These are phyloP conservation scores for Rhodotorula kratochvilovae DNA, from an alignment of 768 basidiomycete genomes.

Conservation along the genomic window DNA sequence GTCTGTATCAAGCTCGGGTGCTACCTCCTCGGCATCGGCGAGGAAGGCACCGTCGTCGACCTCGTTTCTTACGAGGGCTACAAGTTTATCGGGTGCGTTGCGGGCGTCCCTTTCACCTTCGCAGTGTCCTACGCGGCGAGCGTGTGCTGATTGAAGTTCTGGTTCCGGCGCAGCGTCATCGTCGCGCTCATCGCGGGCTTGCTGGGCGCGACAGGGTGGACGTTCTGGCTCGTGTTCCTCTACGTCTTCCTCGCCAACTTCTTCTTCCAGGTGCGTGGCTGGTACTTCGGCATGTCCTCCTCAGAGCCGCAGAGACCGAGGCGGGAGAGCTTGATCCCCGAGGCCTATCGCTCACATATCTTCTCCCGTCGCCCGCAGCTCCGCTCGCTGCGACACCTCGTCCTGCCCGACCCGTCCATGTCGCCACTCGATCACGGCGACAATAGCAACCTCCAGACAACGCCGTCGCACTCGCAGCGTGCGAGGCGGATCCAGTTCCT, in stretches of 20 bases:
- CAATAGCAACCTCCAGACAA: constrained; percentile 43
- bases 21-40: constrained; percentile 82
- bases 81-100: constrained; percentile 86
- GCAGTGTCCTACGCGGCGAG: too few species aligned
- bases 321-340: too few species aligned
- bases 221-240: constrained; percentile 68
- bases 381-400: constrained; percentile 83
- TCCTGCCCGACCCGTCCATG: constrained; percentile 71
- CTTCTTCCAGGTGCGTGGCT: constrained; percentile 75
- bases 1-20: constrained; percentile 82
- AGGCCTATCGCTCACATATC: not conserved
- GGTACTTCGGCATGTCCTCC: too few species aligned
- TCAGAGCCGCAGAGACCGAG: too few species aligned
- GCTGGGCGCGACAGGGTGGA: constrained; percentile 58
- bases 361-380: constrained; percentile 57
- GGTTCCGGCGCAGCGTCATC: constrained; percentile 65
- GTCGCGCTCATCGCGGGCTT: constrained; percentile 69
- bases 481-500: constrained; percentile 83
- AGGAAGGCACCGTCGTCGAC: constrained; percentile 65
- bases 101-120: too few species aligned
- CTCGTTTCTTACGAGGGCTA: constrained; percentile 90
- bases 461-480: constrained; percentile 71
- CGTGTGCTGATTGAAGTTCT: too few species aligned
- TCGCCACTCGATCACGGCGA: constrained; percentile 44
- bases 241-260: constrained; percentile 86